A percentile compares a stretch with the other conserved stretches of the same genome.
These are phyloP conservation scores for Russula vinacea DNA, from an alignment of 768 basidiomycete genomes.

Conservation along the genomic window DNA sequence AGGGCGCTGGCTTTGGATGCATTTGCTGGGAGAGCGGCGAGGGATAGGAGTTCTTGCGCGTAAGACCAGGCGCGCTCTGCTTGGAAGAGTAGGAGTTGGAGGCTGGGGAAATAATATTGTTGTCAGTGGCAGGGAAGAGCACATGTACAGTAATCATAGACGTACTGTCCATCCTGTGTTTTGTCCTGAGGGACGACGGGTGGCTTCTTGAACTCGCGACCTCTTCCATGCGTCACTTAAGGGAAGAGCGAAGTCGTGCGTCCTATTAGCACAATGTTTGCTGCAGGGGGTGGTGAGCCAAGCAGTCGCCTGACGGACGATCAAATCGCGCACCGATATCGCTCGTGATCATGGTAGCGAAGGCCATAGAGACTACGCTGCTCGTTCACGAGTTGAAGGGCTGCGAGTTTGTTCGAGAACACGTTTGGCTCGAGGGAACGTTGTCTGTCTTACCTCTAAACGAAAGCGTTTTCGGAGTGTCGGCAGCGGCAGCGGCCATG, in stretches of 20 bases:
- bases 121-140: constrained; percentile 19
- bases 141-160: neutral
- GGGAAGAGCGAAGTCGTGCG: constrained; percentile 79
- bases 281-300: constrained; percentile 40
- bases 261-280: constrained; percentile 88
- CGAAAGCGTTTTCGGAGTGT: constrained; percentile 30
- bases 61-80: constrained; percentile 91
- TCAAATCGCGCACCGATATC: constrained; percentile 62
- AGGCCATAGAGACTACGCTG: constrained; percentile 89
- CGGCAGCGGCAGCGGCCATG: constrained; percentile 6
- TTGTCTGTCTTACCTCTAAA: constrained; percentile 42
- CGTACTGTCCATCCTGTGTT: constrained; percentile 84
- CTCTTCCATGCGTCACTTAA: constrained; percentile 85
- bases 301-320: neutral
- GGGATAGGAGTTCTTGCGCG: constrained; percentile 69
- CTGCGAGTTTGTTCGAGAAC: constrained; percentile 40
- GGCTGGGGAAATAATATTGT: too few species aligned
- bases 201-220: constrained; percentile 84
- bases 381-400: constrained; percentile 79
- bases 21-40: constrained; percentile 44
- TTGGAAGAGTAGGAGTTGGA: constrained; percentile 84
- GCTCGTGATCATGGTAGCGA: constrained; percentile 81
- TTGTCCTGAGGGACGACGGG: constrained; percentile 63
- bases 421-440: neutral
- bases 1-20: constrained; percentile 48